These are phyloP conservation scores for Penicillium sp. DNA, from an alignment of 2,329 filamentous ascomycete species.

Conservation along the genomic window DNA sequence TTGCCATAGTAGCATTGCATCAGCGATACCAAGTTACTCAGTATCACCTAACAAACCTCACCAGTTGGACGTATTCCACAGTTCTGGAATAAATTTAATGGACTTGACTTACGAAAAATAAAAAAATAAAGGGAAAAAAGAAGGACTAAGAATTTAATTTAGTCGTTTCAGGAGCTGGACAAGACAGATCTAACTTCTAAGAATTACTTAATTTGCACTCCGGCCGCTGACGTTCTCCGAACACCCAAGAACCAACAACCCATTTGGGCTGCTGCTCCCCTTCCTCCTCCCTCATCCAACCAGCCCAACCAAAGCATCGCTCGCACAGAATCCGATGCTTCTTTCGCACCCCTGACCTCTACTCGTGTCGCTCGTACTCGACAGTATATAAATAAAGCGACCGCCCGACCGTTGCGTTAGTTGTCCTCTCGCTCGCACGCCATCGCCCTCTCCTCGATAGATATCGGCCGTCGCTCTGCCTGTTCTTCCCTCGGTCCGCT, in stretches of 20 bases:
- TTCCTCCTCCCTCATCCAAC: constrained; percentile 21
- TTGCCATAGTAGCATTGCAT: not conserved
- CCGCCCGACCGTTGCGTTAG: constrained; percentile 11
- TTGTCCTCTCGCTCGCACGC: constrained; percentile 10
- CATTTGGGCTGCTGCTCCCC: constrained; percentile 9
- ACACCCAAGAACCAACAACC: constrained; percentile 13
- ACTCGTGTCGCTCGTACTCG: not conserved
- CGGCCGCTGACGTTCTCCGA: constrained; percentile 33
- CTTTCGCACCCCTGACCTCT: not conserved
- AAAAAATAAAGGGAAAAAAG: not conserved
- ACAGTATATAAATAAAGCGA: not conserved
- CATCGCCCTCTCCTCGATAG: not conserved
- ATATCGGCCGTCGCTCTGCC: constrained; percentile 15
- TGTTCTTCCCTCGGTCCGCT: constrained; percentile 21
- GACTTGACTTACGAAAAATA: not conserved
- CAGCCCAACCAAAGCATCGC: constrained; percentile 4
- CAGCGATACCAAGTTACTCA: not conserved
- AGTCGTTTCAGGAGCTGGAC: not conserved
- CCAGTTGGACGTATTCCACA: not conserved
- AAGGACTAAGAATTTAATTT: not conserved
- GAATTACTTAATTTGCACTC: constrained; percentile 25
- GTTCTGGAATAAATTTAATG: too few relatives aligned
- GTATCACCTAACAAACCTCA: not conserved
- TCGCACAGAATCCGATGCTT: constrained; percentile 15
- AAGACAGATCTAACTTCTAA: too few relatives aligned